Percentiles rank a stretch among this genome's conserved stretches.
phyloP scores from a whole-genome alignment of 805 yeast genomes.

The Helenozyma baotianmanensis region DNA sequence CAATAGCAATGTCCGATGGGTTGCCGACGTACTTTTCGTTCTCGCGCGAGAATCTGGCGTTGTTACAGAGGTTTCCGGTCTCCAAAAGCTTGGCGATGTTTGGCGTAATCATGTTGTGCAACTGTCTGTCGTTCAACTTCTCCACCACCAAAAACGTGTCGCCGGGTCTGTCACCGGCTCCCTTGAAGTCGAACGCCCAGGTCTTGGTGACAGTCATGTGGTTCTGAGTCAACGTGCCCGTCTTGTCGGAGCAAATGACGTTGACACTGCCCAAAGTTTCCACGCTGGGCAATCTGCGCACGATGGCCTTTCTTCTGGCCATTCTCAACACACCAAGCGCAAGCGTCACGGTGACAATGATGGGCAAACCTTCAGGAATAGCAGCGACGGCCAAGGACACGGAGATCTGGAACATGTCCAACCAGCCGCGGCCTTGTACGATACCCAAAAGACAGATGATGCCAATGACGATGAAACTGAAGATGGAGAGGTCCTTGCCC shows the following conservation, averaged over 20 bases:
- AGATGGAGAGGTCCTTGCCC: conserved; percentile 83
- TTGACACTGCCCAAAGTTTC: conserved; percentile 94
- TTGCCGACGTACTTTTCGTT: conserved; percentile 76
- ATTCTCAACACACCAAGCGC: conserved; percentile 95
- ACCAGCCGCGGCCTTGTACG: conserved; percentile 88
- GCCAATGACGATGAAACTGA: conserved; percentile 85
- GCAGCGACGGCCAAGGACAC: conserved; percentile 99
- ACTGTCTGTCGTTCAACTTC: conserved; percentile 36
- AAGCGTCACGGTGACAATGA: conserved; percentile 93
- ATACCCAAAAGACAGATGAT: conserved; percentile 88
- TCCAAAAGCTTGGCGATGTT: conserved; percentile 56
- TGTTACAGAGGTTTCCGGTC: conserved; percentile 71
- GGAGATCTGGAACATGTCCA: conserved; percentile 96
- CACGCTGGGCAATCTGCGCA: conserved; percentile 88
- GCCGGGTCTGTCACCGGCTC: conserved; percentile 34
- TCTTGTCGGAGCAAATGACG: conserved; percentile 88
- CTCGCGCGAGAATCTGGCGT: conserved; percentile 64
- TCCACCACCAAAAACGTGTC: conserved; percentile 47
- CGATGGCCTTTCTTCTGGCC: conserved; percentile 94
- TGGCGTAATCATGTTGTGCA: conserved; percentile 44
- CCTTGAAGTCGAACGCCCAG: conserved; percentile 66
- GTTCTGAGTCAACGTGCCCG: conserved; percentile 86
- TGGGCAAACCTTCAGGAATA: conserved; percentile 97
- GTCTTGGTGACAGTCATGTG: conserved; percentile 84
- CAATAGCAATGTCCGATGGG: conserved; percentile 90